Evolutionary conservation across 371 early-diverging fungal genomes (phyloP).

Genomic region (Polyrhizophydium stewartii): DNA sequence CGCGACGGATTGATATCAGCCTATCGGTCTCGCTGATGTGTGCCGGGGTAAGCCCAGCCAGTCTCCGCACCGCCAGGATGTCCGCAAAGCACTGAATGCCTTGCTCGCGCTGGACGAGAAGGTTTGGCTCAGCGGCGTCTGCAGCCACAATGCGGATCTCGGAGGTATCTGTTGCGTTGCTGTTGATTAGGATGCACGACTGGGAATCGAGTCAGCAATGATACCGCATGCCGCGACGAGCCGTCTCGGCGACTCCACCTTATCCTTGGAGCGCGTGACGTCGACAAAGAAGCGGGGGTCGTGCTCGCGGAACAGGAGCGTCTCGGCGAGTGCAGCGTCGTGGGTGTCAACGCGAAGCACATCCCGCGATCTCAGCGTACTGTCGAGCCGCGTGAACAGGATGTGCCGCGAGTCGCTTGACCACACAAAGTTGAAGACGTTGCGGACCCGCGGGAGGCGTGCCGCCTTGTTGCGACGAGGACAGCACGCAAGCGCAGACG

Average conservation of each 20-base stretch:
- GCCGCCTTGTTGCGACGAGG: neutral
- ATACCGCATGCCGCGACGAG: neutral
- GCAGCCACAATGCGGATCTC: conserved; percentile 63
- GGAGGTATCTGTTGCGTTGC: conserved; percentile 69
- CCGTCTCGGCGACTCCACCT: conserved; percentile 22
- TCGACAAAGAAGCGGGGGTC: conserved; percentile 73
- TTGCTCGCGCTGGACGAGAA: conserved; percentile 55
- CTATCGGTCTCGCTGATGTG: too few relatives aligned
- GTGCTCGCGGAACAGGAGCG: conserved; percentile 61
- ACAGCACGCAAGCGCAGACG: neutral
- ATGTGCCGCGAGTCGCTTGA: conserved; percentile 52
- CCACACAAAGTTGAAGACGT: conserved; percentile 82
- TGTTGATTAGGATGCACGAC: conserved; percentile 69
- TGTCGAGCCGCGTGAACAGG: conserved; percentile 72
- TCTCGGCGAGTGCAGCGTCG: conserved; percentile 38
- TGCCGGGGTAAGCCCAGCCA: neutral
- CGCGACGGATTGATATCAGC: too few relatives aligned
- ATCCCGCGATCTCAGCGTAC: conserved; percentile 64
- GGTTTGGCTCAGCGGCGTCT: neutral
- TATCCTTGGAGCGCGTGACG: conserved; percentile 75
- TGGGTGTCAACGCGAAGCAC: conserved; percentile 54
- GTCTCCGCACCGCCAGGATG: conserved; percentile 62
- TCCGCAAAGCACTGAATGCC: conserved; percentile 77
- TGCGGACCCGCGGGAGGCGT: neutral
- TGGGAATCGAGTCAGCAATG: too few relatives aligned